Conservation (phyloP, 495 filamentous ascomycete genomes). For the Corynascus novoguineensis region DNA sequence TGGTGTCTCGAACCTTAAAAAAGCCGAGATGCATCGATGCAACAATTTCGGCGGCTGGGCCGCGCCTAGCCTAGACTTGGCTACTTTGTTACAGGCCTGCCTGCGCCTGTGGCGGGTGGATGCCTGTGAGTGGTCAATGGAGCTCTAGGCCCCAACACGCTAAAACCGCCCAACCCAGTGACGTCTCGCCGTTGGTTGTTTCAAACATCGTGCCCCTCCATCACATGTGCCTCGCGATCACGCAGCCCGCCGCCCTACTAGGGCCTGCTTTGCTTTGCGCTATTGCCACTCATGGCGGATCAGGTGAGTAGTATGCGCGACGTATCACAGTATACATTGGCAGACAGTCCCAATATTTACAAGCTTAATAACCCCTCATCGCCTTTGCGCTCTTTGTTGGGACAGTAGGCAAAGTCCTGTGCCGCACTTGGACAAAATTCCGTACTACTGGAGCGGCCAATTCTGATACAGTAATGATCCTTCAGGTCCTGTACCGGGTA, state of each 20-base stretch:
- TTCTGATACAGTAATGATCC: too few species aligned
- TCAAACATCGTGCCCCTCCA: conserved; percentile 5
- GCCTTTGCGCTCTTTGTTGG: background rate
- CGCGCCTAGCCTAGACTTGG: conserved; percentile 10
- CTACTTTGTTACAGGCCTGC: background rate
- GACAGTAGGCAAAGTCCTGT: too few species aligned
- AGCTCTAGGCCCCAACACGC: background rate
- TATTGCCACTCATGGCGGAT: background rate
- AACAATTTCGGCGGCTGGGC: too few species aligned
- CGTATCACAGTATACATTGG: background rate
- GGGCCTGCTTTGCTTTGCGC: background rate
- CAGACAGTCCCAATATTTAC: background rate
- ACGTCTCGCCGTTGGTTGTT: background rate
- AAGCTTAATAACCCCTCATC: background rate
- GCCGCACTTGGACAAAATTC: too few species aligned
- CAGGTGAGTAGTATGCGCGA: background rate
- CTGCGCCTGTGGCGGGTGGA: background rate
- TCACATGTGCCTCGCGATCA: background rate
- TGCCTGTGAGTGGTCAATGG: background rate
- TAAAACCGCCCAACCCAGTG: background rate
- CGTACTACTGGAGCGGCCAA: too few species aligned
- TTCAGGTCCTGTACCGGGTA: too few species aligned
- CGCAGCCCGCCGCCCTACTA: background rate
- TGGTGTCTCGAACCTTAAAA: background rate
- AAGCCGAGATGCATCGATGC: too few species aligned